A percentile compares a stretch with the other conserved stretches of the same genome.
phyloP scores from a whole-genome alignment of 1,284 basidiomycete genomes.

The Takashimella koratensis region DNA sequence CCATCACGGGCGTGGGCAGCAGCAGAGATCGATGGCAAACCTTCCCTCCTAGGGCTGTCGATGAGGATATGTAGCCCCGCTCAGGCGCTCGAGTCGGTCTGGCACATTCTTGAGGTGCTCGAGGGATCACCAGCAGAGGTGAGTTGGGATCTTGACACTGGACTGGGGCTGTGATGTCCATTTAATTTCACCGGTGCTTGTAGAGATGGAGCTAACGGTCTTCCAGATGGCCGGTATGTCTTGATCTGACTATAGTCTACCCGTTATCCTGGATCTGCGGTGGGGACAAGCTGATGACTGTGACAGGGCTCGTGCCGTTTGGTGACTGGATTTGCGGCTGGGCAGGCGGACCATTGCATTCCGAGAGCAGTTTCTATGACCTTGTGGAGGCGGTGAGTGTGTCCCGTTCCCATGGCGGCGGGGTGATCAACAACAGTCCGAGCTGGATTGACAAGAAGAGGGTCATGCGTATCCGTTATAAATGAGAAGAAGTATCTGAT shows the following conservation, averaged over 20 bases:
- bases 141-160: conserved; percentile 5
- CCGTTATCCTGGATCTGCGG: background rate
- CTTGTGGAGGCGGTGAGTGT: conserved; percentile 77
- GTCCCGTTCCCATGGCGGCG: conserved; percentile 3
- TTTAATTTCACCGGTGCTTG: conserved; percentile 53
- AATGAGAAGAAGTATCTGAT: background rate
- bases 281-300: background rate
- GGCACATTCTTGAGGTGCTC: conserved; percentile 95
- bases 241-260: no score
- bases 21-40: conserved; percentile 54
- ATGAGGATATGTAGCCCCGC: conserved; percentile 88
- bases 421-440: no score
- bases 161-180: conserved; percentile 4
- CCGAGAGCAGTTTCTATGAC: conserved; percentile 97
- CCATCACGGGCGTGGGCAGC: conserved; percentile 76
- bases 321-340: conserved; percentile 90
- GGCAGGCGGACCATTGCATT: conserved; percentile 85
- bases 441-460: no score
- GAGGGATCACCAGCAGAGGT: conserved; percentile 91
- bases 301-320: conserved; percentile 69
- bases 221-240: conserved; percentile 8
- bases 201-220: background rate
- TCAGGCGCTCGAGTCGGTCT: conserved; percentile 83
- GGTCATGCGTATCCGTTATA: background rate
- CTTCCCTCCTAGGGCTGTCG: conserved; percentile 82